Percentiles rank a stretch among this genome's conserved stretches.
phyloP scores from a whole-genome alignment of 495 filamentous ascomycete species.

The Podospora sp. region DNA sequence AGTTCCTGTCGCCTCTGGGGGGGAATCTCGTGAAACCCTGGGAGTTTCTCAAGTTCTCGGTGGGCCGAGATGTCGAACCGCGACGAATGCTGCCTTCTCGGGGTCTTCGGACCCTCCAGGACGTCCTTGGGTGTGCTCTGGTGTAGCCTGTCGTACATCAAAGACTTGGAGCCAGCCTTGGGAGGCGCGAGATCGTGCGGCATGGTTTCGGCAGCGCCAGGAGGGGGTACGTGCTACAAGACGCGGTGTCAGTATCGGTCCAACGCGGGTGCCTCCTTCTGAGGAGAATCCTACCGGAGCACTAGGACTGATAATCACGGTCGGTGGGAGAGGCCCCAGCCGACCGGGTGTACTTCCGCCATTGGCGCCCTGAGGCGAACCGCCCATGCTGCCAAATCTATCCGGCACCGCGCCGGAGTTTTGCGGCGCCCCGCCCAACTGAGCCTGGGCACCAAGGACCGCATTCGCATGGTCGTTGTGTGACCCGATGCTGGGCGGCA shows the following conservation, averaged over 20 bases:
- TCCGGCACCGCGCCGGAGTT: slow-evolving; percentile 41
- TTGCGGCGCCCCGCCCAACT: slow-evolving; percentile 27
- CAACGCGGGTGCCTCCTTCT: slow-evolving; percentile 12
- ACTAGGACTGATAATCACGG: slow-evolving; percentile 94
- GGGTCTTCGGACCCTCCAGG: slow-evolving; percentile 91
- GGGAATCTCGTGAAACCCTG: slow-evolving; percentile 97
- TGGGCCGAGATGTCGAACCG: slow-evolving; percentile 97
- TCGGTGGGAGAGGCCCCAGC: slow-evolving; percentile 75
- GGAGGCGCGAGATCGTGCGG: slow-evolving; percentile 95
- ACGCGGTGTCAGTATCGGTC: slow-evolving; percentile 28
- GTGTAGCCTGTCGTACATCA: slow-evolving; percentile 88
- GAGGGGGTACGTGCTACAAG: slow-evolving; percentile 83
- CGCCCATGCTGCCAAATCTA: slow-evolving; percentile 45
- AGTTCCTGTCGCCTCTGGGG: slow-evolving; percentile 94
- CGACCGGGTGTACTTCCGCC: slow-evolving; percentile 69
- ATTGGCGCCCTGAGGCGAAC: slow-evolving; percentile 51
- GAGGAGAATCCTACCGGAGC: slow-evolving; percentile 70
- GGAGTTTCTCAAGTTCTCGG: slow-evolving; percentile 93
- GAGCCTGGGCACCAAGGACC: slow-evolving; percentile 46
- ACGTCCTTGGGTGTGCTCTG: slow-evolving; percentile 87
- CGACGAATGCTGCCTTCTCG: slow-evolving; percentile 94
- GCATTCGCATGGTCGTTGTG: slow-evolving; percentile 48
- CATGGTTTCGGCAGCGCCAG: slow-evolving; percentile 96
- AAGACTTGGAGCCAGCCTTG: slow-evolving; percentile 79
- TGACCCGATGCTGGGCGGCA: slow-evolving; percentile 67